These are phyloP conservation scores for Purshia tridentata DNA, from an alignment of 306 rosid genomes.

Conservation along the genomic window DNA sequence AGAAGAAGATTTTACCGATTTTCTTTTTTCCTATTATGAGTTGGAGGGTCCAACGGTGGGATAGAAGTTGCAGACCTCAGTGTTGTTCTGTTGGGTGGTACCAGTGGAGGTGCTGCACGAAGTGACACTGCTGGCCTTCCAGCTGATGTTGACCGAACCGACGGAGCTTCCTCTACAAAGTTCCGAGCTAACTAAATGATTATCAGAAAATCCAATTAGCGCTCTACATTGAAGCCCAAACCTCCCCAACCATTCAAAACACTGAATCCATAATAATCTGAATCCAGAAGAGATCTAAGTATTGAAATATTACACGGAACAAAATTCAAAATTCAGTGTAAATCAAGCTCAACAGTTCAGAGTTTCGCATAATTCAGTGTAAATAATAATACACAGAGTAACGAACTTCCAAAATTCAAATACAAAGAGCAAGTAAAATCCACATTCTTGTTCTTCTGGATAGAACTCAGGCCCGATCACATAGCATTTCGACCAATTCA, in stretches of 20 bases:
- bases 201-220: conserved; percentile 25
- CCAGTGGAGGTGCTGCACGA: conserved; percentile 47
- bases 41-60: conserved; percentile 62
- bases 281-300: not conserved
- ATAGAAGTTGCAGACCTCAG: conserved; percentile 52
- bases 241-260: not conserved
- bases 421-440: not conserved
- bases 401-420: not conserved
- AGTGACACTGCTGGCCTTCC: conserved; percentile 48
- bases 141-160: conserved; percentile 47
- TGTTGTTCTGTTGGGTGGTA: conserved; percentile 44
- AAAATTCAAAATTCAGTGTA: too few relatives aligned
- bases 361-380: not conserved
- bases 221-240: conserved; percentile 6
- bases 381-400: conserved; percentile 4
- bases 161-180: conserved; percentile 44
- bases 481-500: conserved; percentile 1
- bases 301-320: not conserved
- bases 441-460: conserved; percentile 2
- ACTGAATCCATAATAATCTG: not conserved
- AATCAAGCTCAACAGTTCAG: not conserved
- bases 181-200: conserved; percentile 58
- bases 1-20: conserved; percentile 45
- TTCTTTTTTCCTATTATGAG: conserved; percentile 41
- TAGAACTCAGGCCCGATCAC: conserved; percentile 13